A percentile compares a stretch with the other conserved stretches of the same genome.
Conservation (phyloP, 2,329 filamentous ascomycete genomes). For the Pseudopyricularia javanii region DNA sequence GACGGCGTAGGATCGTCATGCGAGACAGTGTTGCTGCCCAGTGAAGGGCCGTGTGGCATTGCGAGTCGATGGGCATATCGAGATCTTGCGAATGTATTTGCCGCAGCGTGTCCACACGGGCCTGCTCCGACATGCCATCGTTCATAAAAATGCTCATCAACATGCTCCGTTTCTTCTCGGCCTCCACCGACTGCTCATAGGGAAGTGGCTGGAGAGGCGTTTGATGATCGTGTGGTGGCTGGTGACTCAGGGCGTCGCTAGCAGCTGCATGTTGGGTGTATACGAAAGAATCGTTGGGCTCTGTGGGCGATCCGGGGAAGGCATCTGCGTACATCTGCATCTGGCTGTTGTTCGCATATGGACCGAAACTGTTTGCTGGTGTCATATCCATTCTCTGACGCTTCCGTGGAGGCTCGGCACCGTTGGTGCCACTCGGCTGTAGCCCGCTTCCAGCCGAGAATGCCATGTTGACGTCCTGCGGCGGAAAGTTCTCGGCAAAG, state of each 20-base stretch:
- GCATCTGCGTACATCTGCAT: constrained; percentile 30
- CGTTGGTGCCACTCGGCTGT: constrained; percentile 35
- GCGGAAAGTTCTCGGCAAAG: constrained; percentile 74
- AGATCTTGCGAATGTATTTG: constrained; percentile 69
- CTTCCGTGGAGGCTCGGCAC: constrained; percentile 70
- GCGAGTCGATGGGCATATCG: constrained; percentile 80
- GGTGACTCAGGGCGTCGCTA: neutral
- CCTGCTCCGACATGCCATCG: constrained; percentile 44
- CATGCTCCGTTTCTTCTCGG: constrained; percentile 69
- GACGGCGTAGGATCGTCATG: constrained; percentile 65
- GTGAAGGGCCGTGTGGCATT: constrained; percentile 81
- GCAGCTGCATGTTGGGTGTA: constrained; percentile 41
- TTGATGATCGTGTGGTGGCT: constrained; percentile 32
- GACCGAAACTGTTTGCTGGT: constrained; percentile 42
- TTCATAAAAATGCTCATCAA: constrained; percentile 78
- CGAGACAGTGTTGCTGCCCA: constrained; percentile 93
- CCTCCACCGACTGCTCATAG: constrained; percentile 46
- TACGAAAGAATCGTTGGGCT: constrained; percentile 68
- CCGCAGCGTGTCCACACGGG: constrained; percentile 64
- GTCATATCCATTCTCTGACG: constrained; percentile 49
- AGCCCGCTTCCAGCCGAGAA: constrained; percentile 40
- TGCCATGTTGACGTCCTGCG: constrained; percentile 62
- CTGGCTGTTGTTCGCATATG: constrained; percentile 19
- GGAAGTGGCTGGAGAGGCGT: constrained; percentile 54
- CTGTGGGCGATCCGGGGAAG: constrained; percentile 62